Evolutionary conservation across 2,329 filamentous ascomycete species (phyloP).

Genomic region (Talaromyces sp.): DNA sequence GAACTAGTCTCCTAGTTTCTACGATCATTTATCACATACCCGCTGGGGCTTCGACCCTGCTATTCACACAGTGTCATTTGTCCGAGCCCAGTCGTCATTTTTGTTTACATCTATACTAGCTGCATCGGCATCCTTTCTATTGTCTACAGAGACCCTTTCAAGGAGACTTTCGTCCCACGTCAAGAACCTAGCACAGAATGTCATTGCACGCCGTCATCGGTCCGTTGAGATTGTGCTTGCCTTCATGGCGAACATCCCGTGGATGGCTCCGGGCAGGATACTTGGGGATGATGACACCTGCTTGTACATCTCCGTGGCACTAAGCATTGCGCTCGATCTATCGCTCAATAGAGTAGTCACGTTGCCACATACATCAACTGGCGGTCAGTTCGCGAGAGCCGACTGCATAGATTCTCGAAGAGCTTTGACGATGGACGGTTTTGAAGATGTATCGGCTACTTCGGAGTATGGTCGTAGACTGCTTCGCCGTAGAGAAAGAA

Average conservation of each 20-base stretch:
- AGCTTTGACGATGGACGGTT: conserved; percentile 65
- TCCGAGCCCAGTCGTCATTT: conserved; percentile 65
- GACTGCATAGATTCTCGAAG: conserved; percentile 66
- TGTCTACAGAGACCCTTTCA: conserved; percentile 60
- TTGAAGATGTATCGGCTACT: conserved; percentile 57
- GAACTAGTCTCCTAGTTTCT: conserved; percentile 51
- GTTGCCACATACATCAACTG: conserved; percentile 49
- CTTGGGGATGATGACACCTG: conserved; percentile 65
- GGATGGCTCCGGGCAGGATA: conserved; percentile 56
- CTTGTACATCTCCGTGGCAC: conserved; percentile 65
- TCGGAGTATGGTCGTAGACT: conserved; percentile 61
- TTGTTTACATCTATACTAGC: conserved; percentile 69
- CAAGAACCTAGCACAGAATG: conserved; percentile 58
- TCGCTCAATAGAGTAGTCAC: conserved; percentile 67
- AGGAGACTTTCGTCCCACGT: conserved; percentile 63
- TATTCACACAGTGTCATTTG: conserved; percentile 63
- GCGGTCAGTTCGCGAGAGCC: conserved; percentile 54
- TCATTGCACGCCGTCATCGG: conserved; percentile 59
- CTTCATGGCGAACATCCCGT: conserved; percentile 72
- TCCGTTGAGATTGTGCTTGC: conserved; percentile 71
- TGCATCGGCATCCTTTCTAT: conserved; percentile 64
- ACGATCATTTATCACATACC: conserved; percentile 67
- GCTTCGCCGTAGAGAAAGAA: conserved; percentile 62
- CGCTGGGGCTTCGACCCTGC: conserved; percentile 68
- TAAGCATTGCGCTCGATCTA: conserved; percentile 65